These are phyloP conservation scores for Aspergillus sp. DNA, from an alignment of 2,329 filamentous ascomycete genomes.

Conservation along the genomic window DNA sequence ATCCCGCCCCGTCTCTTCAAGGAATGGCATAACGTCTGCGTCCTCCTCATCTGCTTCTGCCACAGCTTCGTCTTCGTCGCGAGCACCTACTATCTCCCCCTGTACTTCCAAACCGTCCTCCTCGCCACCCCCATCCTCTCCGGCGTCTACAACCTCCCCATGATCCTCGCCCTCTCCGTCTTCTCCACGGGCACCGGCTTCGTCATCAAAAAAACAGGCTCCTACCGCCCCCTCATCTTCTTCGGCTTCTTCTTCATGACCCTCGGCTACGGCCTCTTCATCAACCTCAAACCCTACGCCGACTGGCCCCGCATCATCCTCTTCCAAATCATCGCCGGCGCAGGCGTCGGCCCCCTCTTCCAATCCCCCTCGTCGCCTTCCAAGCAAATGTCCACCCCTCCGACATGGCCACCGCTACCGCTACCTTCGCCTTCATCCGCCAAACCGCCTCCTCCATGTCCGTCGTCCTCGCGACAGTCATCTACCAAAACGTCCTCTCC, in stretches of 20 bases:
- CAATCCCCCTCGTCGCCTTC: conserved; percentile 58
- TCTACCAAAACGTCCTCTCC: conserved; percentile 37
- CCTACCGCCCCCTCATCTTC: conserved; percentile 59
- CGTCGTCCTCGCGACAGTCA: conserved; percentile 54
- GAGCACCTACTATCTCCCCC: conserved; percentile 71
- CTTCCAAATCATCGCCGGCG: conserved; percentile 57
- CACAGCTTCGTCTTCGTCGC: conserved; percentile 77
- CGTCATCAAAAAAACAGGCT: conserved; percentile 68
- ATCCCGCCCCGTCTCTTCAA: conserved; percentile 71
- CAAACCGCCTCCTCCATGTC: conserved; percentile 55
- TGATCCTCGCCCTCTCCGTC: conserved; percentile 63
- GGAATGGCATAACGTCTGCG: conserved; percentile 60
- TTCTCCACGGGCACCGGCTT: conserved; percentile 59
- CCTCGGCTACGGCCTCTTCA: conserved; percentile 62
- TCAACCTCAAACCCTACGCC: conserved; percentile 51
- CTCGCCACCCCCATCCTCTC: conserved; percentile 64
- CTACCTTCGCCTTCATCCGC: conserved; percentile 57
- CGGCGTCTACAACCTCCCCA: conserved; percentile 70
- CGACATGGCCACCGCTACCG: conserved; percentile 61
- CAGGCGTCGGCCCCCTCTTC: conserved; percentile 60
- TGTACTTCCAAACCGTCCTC: conserved; percentile 78
- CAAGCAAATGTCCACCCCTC: conserved; percentile 57
- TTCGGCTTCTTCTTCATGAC: conserved; percentile 55
- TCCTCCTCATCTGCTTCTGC: conserved; percentile 62
- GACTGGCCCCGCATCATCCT: conserved; percentile 47